Evolutionary conservation across 305 asterid genomes (phyloP).

Genomic region (Rubia peregrina): DNA sequence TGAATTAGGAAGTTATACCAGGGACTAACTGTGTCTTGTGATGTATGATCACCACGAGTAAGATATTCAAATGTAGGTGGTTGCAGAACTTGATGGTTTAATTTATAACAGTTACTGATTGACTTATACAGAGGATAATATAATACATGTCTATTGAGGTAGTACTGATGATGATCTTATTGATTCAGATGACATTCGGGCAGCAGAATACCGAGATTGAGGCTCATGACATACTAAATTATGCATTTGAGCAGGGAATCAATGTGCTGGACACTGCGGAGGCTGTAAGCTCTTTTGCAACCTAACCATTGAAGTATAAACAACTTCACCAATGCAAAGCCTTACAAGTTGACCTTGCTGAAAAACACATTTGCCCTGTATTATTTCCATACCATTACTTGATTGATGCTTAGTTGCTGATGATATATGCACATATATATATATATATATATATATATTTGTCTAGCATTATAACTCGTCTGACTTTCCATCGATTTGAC

Average conservation of each 20-base stretch:
- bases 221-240: conserved; percentile 77
- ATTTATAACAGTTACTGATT: neutral
- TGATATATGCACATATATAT: no score
- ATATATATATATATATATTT: no score
- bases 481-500: neutral
- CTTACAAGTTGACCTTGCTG: neutral
- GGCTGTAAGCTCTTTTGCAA: conserved; percentile 36
- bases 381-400: neutral
- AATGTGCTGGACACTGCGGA: conserved; percentile 81
- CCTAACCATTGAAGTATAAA: neutral
- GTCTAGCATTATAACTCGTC: neutral
- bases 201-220: conserved; percentile 93
- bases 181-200: conserved; percentile 81
- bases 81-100: neutral
- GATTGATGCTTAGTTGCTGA: neutral
- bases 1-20: neutral
- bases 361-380: neutral
- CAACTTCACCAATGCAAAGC: neutral
- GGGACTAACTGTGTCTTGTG: neutral
- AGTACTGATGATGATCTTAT: conserved; percentile 5
- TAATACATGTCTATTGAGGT: conserved; percentile 1
- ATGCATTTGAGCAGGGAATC: conserved; percentile 72
- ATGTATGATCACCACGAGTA: neutral
- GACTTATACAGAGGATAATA: neutral
- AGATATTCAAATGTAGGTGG: neutral